Evolutionary conservation across 345 rosid genomes (phyloP).

Genomic region (Luvunga scandens): DNA sequence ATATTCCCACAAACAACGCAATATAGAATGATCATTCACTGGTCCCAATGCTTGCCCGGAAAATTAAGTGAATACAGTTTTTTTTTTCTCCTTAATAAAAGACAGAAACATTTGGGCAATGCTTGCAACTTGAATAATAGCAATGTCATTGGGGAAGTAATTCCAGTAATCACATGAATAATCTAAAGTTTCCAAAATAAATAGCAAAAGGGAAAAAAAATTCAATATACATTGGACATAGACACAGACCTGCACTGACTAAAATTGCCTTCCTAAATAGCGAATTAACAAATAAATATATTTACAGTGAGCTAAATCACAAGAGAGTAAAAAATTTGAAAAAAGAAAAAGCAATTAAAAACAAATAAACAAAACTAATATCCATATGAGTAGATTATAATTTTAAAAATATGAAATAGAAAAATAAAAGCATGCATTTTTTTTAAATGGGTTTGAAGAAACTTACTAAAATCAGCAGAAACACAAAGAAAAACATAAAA

Average conservation of each 20-base stretch:
- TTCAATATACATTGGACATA: not conserved
- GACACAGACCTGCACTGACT: not conserved
- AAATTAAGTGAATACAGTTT: not conserved
- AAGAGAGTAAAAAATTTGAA: not conserved
- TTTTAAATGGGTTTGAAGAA: not conserved
- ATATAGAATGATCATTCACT: not conserved
- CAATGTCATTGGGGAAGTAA: not conserved
- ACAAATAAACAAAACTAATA: not conserved
- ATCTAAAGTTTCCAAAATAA: not conserved
- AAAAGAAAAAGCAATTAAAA: too few relatives aligned
- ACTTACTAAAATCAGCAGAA: not conserved
- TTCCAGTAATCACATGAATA: not conserved
- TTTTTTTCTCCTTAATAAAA: not conserved
- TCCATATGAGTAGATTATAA: not conserved
- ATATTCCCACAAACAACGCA: not conserved
- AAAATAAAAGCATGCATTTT: not conserved
- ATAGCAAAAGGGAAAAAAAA: not conserved
- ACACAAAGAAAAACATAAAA: not conserved
- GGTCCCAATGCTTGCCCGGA: not conserved
- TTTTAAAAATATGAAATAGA: not conserved
- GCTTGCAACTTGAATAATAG: not conserved
- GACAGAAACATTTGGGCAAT: not conserved
- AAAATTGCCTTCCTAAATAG: not conserved
- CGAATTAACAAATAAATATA: not conserved
- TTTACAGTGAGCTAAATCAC: slow-evolving; percentile 3